These are phyloP conservation scores for Solanum hybrid DNA, from an alignment of 305 asterid species.

Conservation along the genomic window DNA sequence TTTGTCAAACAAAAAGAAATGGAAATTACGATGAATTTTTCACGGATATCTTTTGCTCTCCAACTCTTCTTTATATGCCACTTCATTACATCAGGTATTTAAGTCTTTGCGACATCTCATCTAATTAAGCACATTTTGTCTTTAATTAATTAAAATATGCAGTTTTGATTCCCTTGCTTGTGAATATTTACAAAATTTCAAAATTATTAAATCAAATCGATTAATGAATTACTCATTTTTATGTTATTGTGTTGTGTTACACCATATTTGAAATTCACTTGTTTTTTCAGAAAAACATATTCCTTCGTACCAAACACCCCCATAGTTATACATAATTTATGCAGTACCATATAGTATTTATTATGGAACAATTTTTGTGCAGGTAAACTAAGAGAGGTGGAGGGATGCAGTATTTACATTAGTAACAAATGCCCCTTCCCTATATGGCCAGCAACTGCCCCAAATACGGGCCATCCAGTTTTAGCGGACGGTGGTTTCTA, in stretches of 20 bases:
- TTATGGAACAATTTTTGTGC: background rate
- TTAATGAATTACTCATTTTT: background rate
- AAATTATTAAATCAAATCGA: background rate
- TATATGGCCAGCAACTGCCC: conserved; percentile 84
- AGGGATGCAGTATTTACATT: conserved; percentile 48
- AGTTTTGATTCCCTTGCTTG: background rate
- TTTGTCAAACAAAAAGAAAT: background rate
- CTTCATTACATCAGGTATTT: conserved; percentile 34
- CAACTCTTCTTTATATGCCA: conserved; percentile 22
- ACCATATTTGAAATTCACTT: background rate
- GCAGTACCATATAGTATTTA: background rate
- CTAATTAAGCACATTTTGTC: background rate
- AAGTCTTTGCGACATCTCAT: background rate
- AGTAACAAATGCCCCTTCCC: conserved; percentile 70
- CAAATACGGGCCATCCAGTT: conserved; percentile 58
- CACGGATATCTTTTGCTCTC: background rate
- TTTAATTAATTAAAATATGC: background rate
- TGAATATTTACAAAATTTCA: background rate
- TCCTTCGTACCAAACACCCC: background rate
- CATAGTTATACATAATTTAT: background rate
- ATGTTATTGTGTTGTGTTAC: background rate
- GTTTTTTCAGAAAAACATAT: too few species aligned
- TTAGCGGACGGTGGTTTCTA: conserved; percentile 65
- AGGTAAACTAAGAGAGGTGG: conserved; percentile 21
- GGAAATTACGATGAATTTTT: conserved; percentile 25